These are phyloP conservation scores for Solanum arcanum DNA, from an alignment of 257 asterid genomes.

Conservation along the genomic window DNA sequence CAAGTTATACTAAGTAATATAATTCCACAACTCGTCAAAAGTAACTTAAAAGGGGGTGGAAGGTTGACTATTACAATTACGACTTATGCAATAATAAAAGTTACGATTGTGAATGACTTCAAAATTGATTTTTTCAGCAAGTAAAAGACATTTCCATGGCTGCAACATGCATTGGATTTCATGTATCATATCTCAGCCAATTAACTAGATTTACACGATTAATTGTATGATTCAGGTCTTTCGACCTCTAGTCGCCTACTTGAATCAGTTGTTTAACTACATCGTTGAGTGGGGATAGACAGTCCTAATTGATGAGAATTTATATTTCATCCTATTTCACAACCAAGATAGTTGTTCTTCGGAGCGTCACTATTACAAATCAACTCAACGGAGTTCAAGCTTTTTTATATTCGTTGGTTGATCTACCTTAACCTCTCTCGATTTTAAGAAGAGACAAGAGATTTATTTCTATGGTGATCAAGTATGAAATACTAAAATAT, in stretches of 20 bases:
- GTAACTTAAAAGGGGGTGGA: not conserved
- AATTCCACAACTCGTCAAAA: not conserved
- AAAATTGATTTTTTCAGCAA: not conserved
- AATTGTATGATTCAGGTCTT: not conserved
- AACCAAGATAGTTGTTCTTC: not conserved
- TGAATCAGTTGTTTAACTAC: not conserved
- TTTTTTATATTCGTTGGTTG: not conserved
- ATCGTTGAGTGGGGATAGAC: not conserved
- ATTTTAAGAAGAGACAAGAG: not conserved
- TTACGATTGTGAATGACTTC: not conserved
- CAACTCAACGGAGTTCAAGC: not conserved
- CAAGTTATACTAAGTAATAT: not conserved
- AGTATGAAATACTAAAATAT: not conserved
- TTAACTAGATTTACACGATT: not conserved
- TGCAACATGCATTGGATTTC: not conserved
- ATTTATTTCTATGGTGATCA: too few species aligned
- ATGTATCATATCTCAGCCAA: not conserved
- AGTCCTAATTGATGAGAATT: not conserved
- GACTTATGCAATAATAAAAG: not conserved
- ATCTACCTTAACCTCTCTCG: not conserved
- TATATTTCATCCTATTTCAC: not conserved
- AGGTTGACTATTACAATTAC: not conserved
- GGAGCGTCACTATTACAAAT: not conserved
- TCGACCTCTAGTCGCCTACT: not conserved
- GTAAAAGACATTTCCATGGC: not conserved